These are phyloP conservation scores for Exophiala oligosperma DNA, from an alignment of 2,329 filamentous ascomycete genomes.

Conservation along the genomic window DNA sequence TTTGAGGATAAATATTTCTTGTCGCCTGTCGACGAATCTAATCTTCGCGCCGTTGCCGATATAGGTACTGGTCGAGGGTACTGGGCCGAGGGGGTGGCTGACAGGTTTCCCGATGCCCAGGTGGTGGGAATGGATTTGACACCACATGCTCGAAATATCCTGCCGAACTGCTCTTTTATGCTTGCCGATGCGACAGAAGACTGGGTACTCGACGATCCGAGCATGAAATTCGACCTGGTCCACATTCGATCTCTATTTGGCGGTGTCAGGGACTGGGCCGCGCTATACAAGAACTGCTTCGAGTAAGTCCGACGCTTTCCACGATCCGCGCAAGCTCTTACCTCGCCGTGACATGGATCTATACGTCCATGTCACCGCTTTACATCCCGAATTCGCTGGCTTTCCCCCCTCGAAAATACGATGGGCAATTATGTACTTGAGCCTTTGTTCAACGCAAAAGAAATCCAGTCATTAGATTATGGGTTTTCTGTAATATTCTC, in stretches of 20 bases:
- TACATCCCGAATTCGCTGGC: no score
- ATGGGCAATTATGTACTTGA: no score
- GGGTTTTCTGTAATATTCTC: no score
- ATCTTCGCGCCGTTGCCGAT: constrained; percentile 32
- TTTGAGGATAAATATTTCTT: constrained; percentile 24
- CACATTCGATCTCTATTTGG: constrained; percentile 42
- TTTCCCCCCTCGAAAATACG: no score
- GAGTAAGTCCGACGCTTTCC: constrained; percentile 27
- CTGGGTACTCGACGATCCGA: constrained; percentile 36
- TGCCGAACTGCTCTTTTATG: constrained; percentile 36
- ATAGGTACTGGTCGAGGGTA: constrained; percentile 36
- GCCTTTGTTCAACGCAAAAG: no score
- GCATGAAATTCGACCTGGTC: constrained; percentile 43
- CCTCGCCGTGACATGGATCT: not conserved
- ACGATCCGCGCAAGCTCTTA: not conserved
- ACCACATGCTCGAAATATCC: constrained; percentile 30
- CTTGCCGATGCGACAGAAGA: constrained; percentile 38
- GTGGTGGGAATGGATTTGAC: constrained; percentile 41
- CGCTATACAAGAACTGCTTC: constrained; percentile 37
- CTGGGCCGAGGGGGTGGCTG: constrained; percentile 37
- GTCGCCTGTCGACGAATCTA: constrained; percentile 23
- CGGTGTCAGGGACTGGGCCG: constrained; percentile 36
- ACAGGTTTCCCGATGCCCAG: constrained; percentile 34
- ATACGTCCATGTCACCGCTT: not conserved
- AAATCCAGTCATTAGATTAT: no score